These are phyloP conservation scores for Epichloe uncinata DNA, from an alignment of 2,329 filamentous ascomycete species.

Conservation along the genomic window DNA sequence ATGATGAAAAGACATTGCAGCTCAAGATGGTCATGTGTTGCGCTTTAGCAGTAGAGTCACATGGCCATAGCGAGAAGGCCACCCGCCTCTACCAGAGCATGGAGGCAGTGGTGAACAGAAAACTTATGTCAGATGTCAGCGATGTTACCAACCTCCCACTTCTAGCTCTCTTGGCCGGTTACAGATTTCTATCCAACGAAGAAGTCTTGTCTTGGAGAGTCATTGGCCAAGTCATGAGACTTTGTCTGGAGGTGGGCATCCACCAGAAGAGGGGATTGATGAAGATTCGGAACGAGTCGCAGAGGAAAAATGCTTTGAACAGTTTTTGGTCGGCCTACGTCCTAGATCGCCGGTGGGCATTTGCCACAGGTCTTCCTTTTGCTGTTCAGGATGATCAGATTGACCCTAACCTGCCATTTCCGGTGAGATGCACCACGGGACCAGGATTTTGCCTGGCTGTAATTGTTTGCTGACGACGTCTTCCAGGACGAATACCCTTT, in stretches of 20 bases:
- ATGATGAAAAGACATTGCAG: constrained; percentile 46
- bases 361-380: constrained; percentile 80
- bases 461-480: background rate
- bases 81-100: constrained; percentile 64
- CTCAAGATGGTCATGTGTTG: constrained; percentile 77
- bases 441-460: background rate
- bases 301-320: constrained; percentile 53
- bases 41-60: constrained; percentile 63
- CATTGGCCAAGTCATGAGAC: constrained; percentile 67
- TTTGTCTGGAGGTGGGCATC: constrained; percentile 73
- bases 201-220: constrained; percentile 78
- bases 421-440: constrained; percentile 38
- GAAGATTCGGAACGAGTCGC: constrained; percentile 53
- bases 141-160: constrained; percentile 36
- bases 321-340: constrained; percentile 83
- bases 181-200: constrained; percentile 75
- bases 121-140: constrained; percentile 40
- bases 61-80: constrained; percentile 65
- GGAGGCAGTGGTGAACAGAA: constrained; percentile 54
- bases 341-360: constrained; percentile 75
- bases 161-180: constrained; percentile 43
- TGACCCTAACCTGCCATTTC: constrained; percentile 64
- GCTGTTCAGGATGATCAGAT: constrained; percentile 77
- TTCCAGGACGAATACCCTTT: constrained; percentile 47
- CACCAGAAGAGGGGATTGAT: constrained; percentile 64